phyloP scores from a whole-genome alignment of 2,329 filamentous ascomycete genomes.

The Thielaviopsis euricoi region DNA sequence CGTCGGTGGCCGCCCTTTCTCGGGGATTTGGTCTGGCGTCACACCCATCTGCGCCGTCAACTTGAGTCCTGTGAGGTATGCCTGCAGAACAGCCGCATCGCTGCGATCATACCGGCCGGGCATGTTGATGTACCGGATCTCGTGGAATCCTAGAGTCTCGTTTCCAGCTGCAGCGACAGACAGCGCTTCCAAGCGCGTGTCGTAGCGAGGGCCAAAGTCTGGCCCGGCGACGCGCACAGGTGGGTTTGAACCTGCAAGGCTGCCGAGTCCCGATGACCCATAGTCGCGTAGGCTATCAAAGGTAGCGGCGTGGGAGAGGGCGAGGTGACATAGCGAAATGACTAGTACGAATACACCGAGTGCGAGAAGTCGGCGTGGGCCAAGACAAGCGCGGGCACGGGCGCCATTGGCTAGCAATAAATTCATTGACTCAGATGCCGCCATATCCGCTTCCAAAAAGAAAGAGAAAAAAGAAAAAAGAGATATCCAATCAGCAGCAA shows the following conservation, averaged over 20 bases:
- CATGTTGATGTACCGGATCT: constrained; percentile 17
- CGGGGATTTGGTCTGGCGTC: constrained; percentile 12
- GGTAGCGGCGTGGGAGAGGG: neutral
- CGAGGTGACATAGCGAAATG: neutral
- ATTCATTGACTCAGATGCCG: neutral
- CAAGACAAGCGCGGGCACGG: neutral
- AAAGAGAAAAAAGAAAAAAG: too few relatives aligned
- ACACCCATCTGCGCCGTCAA: constrained; percentile 15
- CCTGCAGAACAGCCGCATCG: constrained; percentile 17
- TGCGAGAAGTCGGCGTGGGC: neutral
- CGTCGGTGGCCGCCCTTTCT: constrained; percentile 17
- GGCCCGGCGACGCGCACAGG: neutral
- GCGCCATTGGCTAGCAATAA: neutral
- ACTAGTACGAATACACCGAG: neutral
- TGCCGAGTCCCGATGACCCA: neutral
- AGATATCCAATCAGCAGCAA: neutral
- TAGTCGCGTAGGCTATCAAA: neutral
- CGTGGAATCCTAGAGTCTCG: constrained; percentile 16
- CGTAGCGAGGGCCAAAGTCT: neutral
- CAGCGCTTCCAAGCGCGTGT: neutral
- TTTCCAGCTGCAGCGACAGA: constrained; percentile 13
- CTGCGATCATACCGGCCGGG: constrained; percentile 16
- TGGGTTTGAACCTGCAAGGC: neutral
- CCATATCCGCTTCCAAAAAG: too few relatives aligned
- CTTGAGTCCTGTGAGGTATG: constrained; percentile 16